phyloP scores from a whole-genome alignment of 2,329 filamentous ascomycete genomes.

The Botrytis aclada region DNA sequence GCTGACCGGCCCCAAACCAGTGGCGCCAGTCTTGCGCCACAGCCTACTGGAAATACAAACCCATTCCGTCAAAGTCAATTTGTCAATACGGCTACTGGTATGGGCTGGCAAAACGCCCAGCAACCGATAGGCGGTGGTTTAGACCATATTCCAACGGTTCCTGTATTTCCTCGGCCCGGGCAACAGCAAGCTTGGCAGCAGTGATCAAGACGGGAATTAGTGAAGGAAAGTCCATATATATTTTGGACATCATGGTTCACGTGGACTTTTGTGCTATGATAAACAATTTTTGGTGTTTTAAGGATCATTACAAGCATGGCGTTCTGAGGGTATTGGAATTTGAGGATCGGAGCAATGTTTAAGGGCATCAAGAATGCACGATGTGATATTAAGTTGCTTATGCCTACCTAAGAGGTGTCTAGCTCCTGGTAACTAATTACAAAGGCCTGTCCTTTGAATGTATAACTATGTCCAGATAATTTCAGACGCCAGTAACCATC shows the following conservation, averaged over 20 bases:
- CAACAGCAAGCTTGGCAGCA: constrained; percentile 60
- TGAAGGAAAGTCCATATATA: not conserved
- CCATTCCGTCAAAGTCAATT: constrained; percentile 91
- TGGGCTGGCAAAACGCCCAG: constrained; percentile 81
- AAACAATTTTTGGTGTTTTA: constrained; percentile 18
- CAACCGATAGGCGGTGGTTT: constrained; percentile 77
- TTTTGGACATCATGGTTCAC: constrained; percentile 14
- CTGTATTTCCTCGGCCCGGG: constrained; percentile 80
- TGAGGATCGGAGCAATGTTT: constrained; percentile 17
- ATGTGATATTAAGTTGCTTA: constrained; percentile 30
- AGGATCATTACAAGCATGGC: constrained; percentile 34
- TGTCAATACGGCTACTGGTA: constrained; percentile 81
- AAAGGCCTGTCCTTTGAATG: constrained; percentile 12
- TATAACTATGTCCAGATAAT: constrained; percentile 9
- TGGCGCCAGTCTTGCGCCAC: constrained; percentile 55
- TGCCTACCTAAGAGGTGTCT: constrained; percentile 13
- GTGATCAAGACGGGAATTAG: constrained; percentile 19
- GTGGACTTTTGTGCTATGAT: constrained; percentile 5
- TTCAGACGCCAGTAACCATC: not conserved
- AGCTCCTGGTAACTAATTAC: constrained; percentile 23
- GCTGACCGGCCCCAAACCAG: constrained; percentile 35
- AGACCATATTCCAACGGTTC: constrained; percentile 74
- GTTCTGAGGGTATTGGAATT: constrained; percentile 28
- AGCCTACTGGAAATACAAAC: constrained; percentile 86
- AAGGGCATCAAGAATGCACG: constrained; percentile 28